phyloP scores from a whole-genome alignment of 1,139 yeast species.

The Debaryomyces fabryi region DNA sequence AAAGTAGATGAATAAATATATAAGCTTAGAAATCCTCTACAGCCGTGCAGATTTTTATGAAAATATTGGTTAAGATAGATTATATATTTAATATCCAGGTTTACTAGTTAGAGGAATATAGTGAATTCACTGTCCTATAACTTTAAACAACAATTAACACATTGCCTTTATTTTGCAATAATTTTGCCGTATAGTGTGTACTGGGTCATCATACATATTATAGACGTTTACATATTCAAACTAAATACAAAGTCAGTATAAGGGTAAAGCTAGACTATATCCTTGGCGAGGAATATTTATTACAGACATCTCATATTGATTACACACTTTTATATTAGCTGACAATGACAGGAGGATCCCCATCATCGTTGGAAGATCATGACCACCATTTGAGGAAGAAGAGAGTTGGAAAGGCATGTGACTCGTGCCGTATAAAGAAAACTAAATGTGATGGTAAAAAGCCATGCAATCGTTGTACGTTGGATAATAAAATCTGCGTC shows the following conservation, averaged over 20 bases:
- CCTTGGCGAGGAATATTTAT: neutral
- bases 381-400: slow-evolving; percentile 47
- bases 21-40: slow-evolving; percentile 1
- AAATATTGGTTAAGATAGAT: neutral
- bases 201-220: neutral
- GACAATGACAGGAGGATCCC: slow-evolving; percentile 9
- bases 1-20: neutral
- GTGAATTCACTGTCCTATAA: neutral
- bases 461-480: slow-evolving; percentile 70
- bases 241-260: neutral
- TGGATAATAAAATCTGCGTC: slow-evolving; percentile 75
- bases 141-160: neutral
- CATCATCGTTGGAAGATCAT: slow-evolving; percentile 16
- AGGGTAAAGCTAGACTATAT: neutral
- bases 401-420: slow-evolving; percentile 82
- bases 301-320: neutral
- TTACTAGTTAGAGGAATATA: neutral
- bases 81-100: neutral
- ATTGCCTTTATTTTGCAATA: neutral
- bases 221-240: neutral
- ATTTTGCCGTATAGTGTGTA: neutral
- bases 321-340: neutral
- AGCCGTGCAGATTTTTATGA: neutral
- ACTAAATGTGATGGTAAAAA: slow-evolving; percentile 78
- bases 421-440: slow-evolving; percentile 73